These are phyloP conservation scores for Fusarium napiforme DNA, from an alignment of 2,329 filamentous ascomycete species.

Conservation along the genomic window DNA sequence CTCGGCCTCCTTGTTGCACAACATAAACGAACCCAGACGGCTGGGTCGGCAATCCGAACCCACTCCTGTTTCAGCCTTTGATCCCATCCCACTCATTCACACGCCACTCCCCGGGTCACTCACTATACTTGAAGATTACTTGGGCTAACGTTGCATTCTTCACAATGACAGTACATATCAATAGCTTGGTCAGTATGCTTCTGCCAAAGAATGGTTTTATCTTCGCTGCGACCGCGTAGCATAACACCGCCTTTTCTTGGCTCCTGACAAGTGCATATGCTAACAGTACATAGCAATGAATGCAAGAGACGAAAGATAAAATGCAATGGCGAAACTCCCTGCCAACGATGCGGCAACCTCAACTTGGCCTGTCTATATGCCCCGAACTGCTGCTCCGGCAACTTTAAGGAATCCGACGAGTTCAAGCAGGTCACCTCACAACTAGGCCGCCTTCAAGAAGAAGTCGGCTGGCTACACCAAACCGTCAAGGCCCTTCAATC, in stretches of 20 bases:
- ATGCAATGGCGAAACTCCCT: conserved; percentile 76
- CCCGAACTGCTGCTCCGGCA: conserved; percentile 75
- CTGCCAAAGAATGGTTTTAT: background rate
- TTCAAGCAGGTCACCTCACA: conserved; percentile 84
- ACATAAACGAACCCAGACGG: conserved; percentile 11
- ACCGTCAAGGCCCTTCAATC: conserved; percentile 75
- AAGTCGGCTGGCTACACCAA: conserved; percentile 81
- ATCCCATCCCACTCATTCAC: background rate
- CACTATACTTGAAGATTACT: background rate
- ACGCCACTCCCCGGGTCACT: background rate
- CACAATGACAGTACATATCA: conserved; percentile 63
- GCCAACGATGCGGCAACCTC: conserved; percentile 75
- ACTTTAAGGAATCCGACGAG: conserved; percentile 92
- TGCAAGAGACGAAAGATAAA: conserved; percentile 82
- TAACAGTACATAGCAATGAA: conserved; percentile 65
- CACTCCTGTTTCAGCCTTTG: background rate
- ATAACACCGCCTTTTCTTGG: background rate
- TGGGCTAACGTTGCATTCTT: conserved; percentile 33
- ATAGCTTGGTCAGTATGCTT: conserved; percentile 67
- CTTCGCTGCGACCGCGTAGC: background rate
- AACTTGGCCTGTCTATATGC: conserved; percentile 74
- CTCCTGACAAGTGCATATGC: background rate
- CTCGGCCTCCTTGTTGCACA: conserved; percentile 18
- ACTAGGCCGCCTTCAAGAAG: conserved; percentile 80
- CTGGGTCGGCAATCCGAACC: background rate